These are phyloP conservation scores for Mesembryanthemum crystallinum DNA, from an alignment of 148 eudicot species.

Conservation along the genomic window DNA sequence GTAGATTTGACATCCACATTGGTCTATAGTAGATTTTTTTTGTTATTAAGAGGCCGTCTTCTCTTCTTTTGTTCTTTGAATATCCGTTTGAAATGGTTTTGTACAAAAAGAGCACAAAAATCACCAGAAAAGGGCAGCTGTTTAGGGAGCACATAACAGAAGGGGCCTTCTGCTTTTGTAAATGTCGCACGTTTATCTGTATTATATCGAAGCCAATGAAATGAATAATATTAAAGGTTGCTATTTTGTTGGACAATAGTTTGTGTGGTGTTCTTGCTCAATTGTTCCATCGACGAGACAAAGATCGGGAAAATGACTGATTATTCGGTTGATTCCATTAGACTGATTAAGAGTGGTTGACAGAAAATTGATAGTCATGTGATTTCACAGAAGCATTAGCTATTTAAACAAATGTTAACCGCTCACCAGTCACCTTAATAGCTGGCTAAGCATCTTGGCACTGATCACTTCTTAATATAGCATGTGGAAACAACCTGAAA, in stretches of 20 bases:
- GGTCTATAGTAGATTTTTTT: slow-evolving; percentile 14
- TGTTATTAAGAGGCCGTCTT: neutral
- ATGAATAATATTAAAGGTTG: slow-evolving; percentile 1
- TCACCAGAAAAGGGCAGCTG: slow-evolving; percentile 7
- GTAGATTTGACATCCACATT: slow-evolving; percentile 2
- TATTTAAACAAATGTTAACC: neutral
- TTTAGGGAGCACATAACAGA: slow-evolving; percentile 22
- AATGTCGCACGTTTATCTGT: slow-evolving; percentile 23
- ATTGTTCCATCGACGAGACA: neutral
- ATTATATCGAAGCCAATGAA: neutral
- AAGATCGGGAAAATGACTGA: slow-evolving; percentile 13
- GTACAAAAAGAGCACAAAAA: slow-evolving; percentile 10
- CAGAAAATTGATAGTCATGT: neutral
- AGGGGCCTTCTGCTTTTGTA: slow-evolving; percentile 18
- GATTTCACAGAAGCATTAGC: neutral
- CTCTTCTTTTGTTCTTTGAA: slow-evolving; percentile 14
- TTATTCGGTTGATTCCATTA: slow-evolving; percentile 1
- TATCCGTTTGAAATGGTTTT: slow-evolving; percentile 8
- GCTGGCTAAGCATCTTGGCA: slow-evolving; percentile 7
- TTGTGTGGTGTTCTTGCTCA: neutral
- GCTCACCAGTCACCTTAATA: slow-evolving; percentile 4
- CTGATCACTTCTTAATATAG: neutral
- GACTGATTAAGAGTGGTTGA: neutral
- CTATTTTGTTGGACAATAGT: slow-evolving; percentile 3
- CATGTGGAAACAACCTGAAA: neutral